A percentile compares a stretch with the other conserved stretches of the same genome.
Evolutionary conservation across 1,284 basidiomycete genomes (phyloP).

Genomic region (Tilletiaria anomala): DNA sequence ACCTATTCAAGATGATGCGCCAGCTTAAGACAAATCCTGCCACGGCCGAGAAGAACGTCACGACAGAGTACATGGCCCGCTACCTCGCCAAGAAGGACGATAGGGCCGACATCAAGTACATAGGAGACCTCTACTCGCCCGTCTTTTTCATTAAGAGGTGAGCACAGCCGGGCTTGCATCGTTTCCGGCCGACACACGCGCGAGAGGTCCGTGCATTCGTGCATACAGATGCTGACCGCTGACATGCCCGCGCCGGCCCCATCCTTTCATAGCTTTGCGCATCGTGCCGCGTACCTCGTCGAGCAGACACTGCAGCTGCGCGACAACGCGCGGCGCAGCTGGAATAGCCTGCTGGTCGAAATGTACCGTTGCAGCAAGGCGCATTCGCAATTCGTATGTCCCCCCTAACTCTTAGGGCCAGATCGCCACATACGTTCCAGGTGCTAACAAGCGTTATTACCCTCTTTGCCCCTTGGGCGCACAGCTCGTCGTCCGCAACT

Average conservation of each 20-base stretch:
- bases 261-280: slow-evolving; percentile 39
- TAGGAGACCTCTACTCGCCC: slow-evolving; percentile 28
- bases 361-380: slow-evolving; percentile 38
- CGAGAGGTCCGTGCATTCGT: no score
- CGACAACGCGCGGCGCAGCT: slow-evolving; percentile 37
- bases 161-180: no score
- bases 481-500: slow-evolving; percentile 40
- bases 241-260: no score
- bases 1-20: slow-evolving; percentile 40
- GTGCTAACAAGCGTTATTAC: slow-evolving; percentile 30
- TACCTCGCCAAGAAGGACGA: slow-evolving; percentile 36
- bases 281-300: slow-evolving; percentile 40
- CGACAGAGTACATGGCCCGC: slow-evolving; percentile 37
- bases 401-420: no score
- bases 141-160: no score
- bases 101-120: slow-evolving; percentile 20
- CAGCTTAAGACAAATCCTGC: slow-evolving; percentile 17
- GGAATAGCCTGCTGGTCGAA: slow-evolving; percentile 40
- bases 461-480: no score
- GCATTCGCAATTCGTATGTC: slow-evolving; percentile 18
- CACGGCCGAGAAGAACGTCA: slow-evolving; percentile 27
- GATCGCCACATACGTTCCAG: slow-evolving; percentile 7
- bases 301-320: slow-evolving; percentile 39
- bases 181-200: no score
- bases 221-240: no score